Conservation (phyloP, 2,329 filamentous ascomycete species). For the Teratosphaeria pseudoeucalypti region DNA sequence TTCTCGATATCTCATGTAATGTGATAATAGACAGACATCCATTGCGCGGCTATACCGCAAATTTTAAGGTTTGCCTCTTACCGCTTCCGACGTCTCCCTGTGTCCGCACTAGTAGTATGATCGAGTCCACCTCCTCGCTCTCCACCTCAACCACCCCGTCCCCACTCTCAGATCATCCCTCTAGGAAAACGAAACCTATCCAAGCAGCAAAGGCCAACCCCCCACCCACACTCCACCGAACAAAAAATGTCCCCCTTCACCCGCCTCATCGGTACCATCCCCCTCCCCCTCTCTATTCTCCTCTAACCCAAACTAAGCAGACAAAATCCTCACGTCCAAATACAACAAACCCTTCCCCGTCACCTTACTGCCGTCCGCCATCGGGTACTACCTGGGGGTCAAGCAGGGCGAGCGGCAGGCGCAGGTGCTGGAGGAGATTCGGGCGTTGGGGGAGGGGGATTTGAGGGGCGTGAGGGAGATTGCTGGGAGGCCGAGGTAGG, state of each 20-base stretch:
- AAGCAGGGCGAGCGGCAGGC: conserved; percentile 22
- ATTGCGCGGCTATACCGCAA: background rate
- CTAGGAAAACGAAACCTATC: too few relatives aligned
- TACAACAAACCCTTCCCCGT: conserved; percentile 26
- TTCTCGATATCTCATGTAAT: too few relatives aligned
- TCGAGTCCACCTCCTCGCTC: background rate
- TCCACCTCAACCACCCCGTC: too few relatives aligned
- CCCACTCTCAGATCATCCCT: too few relatives aligned
- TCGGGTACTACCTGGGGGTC: conserved; percentile 20
- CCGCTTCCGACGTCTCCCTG: background rate
- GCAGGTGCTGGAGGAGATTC: conserved; percentile 19
- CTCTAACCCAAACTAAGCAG: conserved; percentile 3
- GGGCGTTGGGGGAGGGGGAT: conserved; percentile 14
- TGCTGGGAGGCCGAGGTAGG: conserved; percentile 10
- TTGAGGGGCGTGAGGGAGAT: conserved; percentile 13
- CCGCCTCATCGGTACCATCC: conserved; percentile 10
- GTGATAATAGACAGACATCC: too few relatives aligned
- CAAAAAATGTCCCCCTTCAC: conserved; percentile 5
- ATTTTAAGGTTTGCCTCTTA: background rate
- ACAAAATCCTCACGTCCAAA: conserved; percentile 21
- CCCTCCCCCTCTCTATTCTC: background rate
- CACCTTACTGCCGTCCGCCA: conserved; percentile 21
- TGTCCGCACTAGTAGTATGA: background rate
- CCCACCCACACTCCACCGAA: too few relatives aligned
- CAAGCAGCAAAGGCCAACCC: too few relatives aligned